Conservation (phyloP, 352 stramenopile species). For the Pythium dissimile region DNA sequence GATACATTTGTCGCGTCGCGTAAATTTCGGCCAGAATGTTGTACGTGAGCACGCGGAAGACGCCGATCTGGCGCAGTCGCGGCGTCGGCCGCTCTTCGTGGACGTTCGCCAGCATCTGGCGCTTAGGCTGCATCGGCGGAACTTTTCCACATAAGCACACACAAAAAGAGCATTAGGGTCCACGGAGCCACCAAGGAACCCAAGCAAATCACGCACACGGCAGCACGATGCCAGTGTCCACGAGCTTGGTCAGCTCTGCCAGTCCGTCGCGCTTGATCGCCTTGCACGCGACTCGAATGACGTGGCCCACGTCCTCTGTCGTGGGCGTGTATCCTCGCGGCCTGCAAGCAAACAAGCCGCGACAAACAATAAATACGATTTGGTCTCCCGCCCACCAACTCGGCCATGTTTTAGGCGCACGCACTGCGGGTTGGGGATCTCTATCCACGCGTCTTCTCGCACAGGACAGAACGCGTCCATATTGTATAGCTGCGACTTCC, state of each 20-base stretch:
- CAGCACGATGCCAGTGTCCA: conserved; percentile 83
- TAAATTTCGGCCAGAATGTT: conserved; percentile 93
- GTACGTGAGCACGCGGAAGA: conserved; percentile 87
- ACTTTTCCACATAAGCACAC: conserved; percentile 40
- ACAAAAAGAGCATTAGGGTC: not conserved
- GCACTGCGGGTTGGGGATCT: conserved; percentile 26
- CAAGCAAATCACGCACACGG: conserved; percentile 53
- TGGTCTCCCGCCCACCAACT: no score
- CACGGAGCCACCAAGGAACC: not conserved
- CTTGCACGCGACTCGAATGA: conserved; percentile 79
- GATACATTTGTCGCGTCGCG: conserved; percentile 92
- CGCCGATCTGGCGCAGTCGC: conserved; percentile 71
- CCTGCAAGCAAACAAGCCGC: not conserved
- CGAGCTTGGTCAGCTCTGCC: conserved; percentile 60
- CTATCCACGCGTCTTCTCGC: conserved; percentile 32
- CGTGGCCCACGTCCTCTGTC: conserved; percentile 63
- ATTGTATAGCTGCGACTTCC: conserved; percentile 33
- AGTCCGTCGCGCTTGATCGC: conserved; percentile 52
- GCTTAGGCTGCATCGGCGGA: conserved; percentile 63
- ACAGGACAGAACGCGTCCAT: conserved; percentile 23
- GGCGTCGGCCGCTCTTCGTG: conserved; percentile 72
- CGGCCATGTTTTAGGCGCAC: no score
- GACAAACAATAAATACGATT: not conserved
- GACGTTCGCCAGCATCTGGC: conserved; percentile 81
- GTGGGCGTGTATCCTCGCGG: conserved; percentile 63